A percentile compares a stretch with the other conserved stretches of the same genome.
Conservation (phyloP, 805 yeast species). For the Saccharomycopsis amapae region DNA sequence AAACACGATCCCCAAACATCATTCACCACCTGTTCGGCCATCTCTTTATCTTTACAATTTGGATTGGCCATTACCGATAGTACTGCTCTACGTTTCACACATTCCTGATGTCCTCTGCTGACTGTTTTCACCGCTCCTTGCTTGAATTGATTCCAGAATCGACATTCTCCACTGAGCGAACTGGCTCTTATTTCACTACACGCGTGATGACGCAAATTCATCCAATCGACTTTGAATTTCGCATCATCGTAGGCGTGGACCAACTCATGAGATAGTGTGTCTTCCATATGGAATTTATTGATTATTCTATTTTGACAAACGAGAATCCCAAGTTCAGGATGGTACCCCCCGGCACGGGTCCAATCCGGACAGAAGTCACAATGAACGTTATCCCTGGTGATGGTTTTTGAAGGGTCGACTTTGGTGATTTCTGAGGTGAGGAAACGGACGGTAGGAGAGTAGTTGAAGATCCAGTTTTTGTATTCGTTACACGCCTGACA, state of each 20-base stretch:
- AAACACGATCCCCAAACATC: slow-evolving; percentile 92
- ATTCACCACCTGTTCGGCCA: slow-evolving; percentile 73
- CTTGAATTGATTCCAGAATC: slow-evolving; percentile 77
- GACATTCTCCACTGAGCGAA: slow-evolving; percentile 88
- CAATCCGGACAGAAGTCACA: slow-evolving; percentile 82
- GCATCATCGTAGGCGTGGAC: slow-evolving; percentile 89
- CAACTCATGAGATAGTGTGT: slow-evolving; percentile 85
- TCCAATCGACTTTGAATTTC: slow-evolving; percentile 82
- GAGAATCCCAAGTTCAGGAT: slow-evolving; percentile 81
- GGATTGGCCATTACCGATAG: slow-evolving; percentile 85
- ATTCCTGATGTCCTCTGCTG: slow-evolving; percentile 80
- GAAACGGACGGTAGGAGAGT: slow-evolving; percentile 80
- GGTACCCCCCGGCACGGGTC: slow-evolving; percentile 79
- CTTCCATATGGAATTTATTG: slow-evolving; percentile 78
- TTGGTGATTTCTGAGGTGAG: slow-evolving; percentile 79
- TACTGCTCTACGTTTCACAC: slow-evolving; percentile 84
- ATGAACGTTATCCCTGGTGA: slow-evolving; percentile 37
- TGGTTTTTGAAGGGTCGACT: slow-evolving; percentile 32
- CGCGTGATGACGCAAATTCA: slow-evolving; percentile 84
- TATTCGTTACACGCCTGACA: slow-evolving; percentile 69
- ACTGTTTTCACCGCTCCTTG: slow-evolving; percentile 37
- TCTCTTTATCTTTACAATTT: slow-evolving; percentile 58
- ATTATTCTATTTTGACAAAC: slow-evolving; percentile 77
- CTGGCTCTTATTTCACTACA: slow-evolving; percentile 95
- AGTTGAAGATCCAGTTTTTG: slow-evolving; percentile 71